phyloP scores from a whole-genome alignment of 2,329 filamentous ascomycete species.

The Alternaria sp. region DNA sequence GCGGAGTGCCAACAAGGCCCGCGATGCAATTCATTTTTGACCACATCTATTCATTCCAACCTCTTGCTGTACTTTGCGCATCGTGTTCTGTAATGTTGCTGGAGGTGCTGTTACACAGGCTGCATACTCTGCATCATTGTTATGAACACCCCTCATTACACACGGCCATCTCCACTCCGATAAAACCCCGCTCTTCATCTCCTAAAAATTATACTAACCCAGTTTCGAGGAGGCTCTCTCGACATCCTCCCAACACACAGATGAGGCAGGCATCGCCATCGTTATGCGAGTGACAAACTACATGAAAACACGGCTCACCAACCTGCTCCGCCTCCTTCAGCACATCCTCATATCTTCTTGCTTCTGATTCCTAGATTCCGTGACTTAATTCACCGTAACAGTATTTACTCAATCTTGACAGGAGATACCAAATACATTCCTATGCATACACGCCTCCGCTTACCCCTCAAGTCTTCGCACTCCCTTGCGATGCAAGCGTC shows the following conservation, averaged over 20 bases:
- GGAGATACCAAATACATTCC: no score
- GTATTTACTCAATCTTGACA: no score
- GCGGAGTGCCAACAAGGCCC: constrained; percentile 29
- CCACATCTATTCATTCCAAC: background rate
- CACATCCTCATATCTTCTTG: no score
- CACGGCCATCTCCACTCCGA: background rate
- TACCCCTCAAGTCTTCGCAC: no score
- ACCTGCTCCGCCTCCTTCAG: background rate
- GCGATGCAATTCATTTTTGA: constrained; percentile 1
- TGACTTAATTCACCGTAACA: no score
- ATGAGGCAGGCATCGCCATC: background rate
- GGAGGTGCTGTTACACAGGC: background rate
- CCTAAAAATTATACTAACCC: background rate
- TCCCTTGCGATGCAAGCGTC: no score
- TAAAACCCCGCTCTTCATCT: background rate
- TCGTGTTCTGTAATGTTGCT: background rate
- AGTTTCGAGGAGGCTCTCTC: background rate
- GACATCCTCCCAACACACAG: background rate
- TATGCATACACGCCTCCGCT: no score
- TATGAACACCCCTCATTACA: background rate
- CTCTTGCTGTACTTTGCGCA: background rate
- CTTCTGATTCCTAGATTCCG: no score
- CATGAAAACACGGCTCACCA: background rate
- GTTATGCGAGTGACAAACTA: background rate
- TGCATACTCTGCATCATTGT: background rate